These are phyloP conservation scores for Exobasidium rhododendri DNA, from an alignment of 1,284 basidiomycete genomes.

Conservation along the genomic window DNA sequence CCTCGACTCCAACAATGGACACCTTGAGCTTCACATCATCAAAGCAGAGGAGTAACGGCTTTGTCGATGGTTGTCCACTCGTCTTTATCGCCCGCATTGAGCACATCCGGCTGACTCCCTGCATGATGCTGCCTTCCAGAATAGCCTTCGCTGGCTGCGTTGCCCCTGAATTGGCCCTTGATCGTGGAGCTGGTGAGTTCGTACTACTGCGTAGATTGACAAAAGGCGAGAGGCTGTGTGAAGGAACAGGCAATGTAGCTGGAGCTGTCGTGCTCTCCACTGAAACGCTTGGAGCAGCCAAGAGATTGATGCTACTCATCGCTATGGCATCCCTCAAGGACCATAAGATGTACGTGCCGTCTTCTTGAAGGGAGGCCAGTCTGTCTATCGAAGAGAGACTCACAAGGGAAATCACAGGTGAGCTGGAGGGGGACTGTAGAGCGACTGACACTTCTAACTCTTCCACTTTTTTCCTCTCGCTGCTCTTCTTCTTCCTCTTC, in stretches of 20 bases:
- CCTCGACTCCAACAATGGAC: background rate
- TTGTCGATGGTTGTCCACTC: background rate
- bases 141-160: background rate
- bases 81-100: background rate
- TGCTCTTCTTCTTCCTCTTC: background rate
- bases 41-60: background rate
- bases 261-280: no score
- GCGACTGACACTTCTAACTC: background rate
- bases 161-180: background rate
- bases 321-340: conserved; percentile 22
- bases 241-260: conserved; percentile 13
- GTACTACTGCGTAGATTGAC: background rate
- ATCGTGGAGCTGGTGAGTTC: conserved; percentile 3
- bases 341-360: conserved; percentile 27
- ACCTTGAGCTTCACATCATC: background rate
- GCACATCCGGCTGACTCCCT: background rate
- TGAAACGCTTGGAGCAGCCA: background rate
- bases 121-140: background rate
- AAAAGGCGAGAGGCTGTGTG: conserved; percentile 3
- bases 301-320: conserved; percentile 25
- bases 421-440: background rate
- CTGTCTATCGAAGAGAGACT: background rate
- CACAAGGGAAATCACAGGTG: background rate
- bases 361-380: conserved; percentile 27
- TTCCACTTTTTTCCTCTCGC: background rate